Evolutionary conservation across 371 early-diverging fungal genomes (phyloP).

Genomic region (Zopfochytrium polystomum): DNA sequence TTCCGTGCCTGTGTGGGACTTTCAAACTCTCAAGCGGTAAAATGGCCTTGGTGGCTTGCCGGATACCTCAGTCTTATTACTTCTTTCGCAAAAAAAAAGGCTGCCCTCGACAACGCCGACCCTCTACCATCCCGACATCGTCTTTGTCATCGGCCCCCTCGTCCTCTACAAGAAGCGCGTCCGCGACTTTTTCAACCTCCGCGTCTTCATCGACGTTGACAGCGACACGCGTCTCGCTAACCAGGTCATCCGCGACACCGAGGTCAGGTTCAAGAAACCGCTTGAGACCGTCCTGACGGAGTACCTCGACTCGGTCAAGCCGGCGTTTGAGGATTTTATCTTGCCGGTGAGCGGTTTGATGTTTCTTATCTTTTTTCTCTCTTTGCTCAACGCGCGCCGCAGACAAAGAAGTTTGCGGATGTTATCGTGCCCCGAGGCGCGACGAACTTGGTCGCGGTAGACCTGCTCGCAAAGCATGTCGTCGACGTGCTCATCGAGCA

Average conservation of each 20-base stretch:
- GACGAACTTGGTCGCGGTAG: constrained; percentile 70
- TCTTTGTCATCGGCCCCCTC: constrained; percentile 27
- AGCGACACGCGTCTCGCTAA: constrained; percentile 62
- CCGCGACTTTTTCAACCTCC: constrained; percentile 58
- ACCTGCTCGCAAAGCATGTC: constrained; percentile 64
- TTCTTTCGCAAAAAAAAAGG: too few species aligned
- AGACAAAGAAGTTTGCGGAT: constrained; percentile 81
- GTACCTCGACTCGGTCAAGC: constrained; percentile 78
- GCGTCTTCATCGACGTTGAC: constrained; percentile 59
- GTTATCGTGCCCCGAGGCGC: constrained; percentile 82
- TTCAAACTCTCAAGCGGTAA: constrained; percentile 46
- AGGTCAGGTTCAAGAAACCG: constrained; percentile 31
- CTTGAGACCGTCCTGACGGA: constrained; percentile 59
- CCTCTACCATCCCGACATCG: too few species aligned
- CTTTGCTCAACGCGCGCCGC: neutral
- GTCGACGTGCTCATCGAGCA: too few species aligned
- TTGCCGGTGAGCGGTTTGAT: constrained; percentile 65
- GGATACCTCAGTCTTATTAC: too few species aligned
- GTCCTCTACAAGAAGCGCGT: constrained; percentile 53
- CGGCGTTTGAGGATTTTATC: constrained; percentile 81
- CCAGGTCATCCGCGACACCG: constrained; percentile 45
- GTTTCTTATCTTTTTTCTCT: constrained; percentile 1
- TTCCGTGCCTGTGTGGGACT: constrained; percentile 57
- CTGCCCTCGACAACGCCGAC: too few species aligned
- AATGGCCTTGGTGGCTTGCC: neutral